Evolutionary conservation across 169 alveolate species (phyloP), one percentile per base, ranked within the genome.

Genomic region (Sarcocystis neurona): DNA sequence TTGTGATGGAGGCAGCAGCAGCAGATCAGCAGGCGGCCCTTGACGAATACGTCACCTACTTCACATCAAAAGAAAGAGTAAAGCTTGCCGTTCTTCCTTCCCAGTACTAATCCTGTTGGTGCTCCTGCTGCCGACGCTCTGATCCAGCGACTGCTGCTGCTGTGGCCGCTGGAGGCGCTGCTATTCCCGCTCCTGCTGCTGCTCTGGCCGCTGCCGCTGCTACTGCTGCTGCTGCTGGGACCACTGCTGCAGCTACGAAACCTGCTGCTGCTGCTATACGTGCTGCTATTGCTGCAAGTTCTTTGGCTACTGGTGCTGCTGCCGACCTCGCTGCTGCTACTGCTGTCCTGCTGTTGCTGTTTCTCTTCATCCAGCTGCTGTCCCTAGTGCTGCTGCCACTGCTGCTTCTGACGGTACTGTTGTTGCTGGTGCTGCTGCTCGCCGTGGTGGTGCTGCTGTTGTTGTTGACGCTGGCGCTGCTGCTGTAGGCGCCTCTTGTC

Each of bases 21-120:
- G 84, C 89, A 23, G 89, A 84, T 50, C 68, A 84, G 80, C 80
- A 84, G 43, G 84, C 82, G 20, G 30, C 89, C 39, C 70, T 84
- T 72, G 53, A 84, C 41, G 89, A 84, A 47, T 84, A 84, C 46
- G 32, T 84, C 68, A 58, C 79, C 5, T 84, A 84, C 56, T 84
- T 84, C 44, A 66, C 80, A 30, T 84, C 89, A 8, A 84, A 84
- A 32, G 89, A 84, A 32, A 32, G 89, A 68, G 89, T 84, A 23
- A 43, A 82, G 1, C 23, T 5, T 34, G n/a, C 10, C 63, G 63
- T 53, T 20, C 30, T 20, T 53, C n/a, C n/a, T n/a, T n/a, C n/a
- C n/a, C n/a, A n/a, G n/a, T n/a, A n/a, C n/a, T n/a, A n/a, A n/a
- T n/a, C n/a, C n/a, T n/a, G n/a, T n/a, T n/a, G n/a, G n/a, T n/a